These are phyloP conservation scores for Rhodotorula mucilaginosa DNA, from an alignment of 1,284 basidiomycete genomes.

Conservation along the genomic window DNA sequence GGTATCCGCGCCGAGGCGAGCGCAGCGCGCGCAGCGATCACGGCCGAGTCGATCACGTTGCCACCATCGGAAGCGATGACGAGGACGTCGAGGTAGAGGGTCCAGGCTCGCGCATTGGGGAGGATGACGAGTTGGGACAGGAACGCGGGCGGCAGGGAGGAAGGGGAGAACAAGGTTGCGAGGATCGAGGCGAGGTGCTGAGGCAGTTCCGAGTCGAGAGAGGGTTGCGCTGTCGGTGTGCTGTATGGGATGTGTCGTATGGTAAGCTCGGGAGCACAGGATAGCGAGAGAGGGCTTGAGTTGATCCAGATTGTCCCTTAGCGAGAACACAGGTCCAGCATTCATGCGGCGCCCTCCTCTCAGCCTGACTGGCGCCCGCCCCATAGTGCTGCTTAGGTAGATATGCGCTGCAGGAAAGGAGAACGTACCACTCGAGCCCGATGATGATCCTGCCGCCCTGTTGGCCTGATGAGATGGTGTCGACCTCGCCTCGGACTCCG, in stretches of 20 bases:
- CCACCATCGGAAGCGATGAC: constrained; percentile 32
- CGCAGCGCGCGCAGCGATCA: constrained; percentile 34
- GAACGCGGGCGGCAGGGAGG: constrained; percentile 26
- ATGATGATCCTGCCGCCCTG: constrained; percentile 26
- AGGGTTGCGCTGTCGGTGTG: constrained; percentile 28
- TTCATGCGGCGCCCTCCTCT: not conserved
- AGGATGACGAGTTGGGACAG: constrained; percentile 38
- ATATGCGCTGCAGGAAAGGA: too few relatives aligned
- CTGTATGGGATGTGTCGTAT: constrained; percentile 2
- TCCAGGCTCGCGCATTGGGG: constrained; percentile 33
- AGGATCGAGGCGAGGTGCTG: constrained; percentile 35
- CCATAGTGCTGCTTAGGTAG: too few relatives aligned
- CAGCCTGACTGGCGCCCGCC: too few relatives aligned
- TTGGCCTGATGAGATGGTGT: constrained; percentile 15
- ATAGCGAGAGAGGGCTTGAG: too few relatives aligned
- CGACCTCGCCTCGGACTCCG: constrained; percentile 37
- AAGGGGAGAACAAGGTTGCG: constrained; percentile 29
- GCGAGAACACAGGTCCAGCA: not conserved
- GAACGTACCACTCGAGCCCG: constrained; percentile 31
- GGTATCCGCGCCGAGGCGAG: constrained; percentile 30
- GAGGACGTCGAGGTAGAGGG: constrained; percentile 39
- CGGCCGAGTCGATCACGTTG: constrained; percentile 32
- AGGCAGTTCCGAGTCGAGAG: constrained; percentile 26
- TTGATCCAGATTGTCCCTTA: not conserved
- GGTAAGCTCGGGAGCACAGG: not conserved